Evolutionary conservation across 2,329 filamentous ascomycete species (phyloP).

Genomic region (Annulohypoxylon truncatum): DNA sequence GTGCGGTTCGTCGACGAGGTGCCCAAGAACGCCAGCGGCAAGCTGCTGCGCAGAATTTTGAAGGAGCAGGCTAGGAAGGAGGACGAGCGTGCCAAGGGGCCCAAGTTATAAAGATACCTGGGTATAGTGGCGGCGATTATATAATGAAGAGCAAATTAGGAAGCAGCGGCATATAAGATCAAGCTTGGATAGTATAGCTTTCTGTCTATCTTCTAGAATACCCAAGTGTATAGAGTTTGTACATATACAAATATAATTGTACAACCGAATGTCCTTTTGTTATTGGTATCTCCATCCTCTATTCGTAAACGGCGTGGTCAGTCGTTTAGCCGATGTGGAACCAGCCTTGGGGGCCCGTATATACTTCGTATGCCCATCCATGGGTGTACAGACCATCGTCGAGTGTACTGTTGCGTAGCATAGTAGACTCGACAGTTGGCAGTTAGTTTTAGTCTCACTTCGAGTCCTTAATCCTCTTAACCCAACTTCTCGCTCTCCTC

Average conservation of each 20-base stretch:
- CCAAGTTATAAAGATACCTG: slow-evolving; percentile 50
- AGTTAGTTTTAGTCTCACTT: not conserved
- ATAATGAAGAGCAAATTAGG: not conserved
- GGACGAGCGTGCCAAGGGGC: slow-evolving; percentile 43
- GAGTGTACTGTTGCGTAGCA: not conserved
- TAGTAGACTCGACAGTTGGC: too few relatives aligned
- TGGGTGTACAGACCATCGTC: slow-evolving; percentile 11
- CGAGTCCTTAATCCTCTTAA: slow-evolving; percentile 45
- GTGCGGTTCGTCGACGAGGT: slow-evolving; percentile 64
- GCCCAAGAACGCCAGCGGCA: slow-evolving; percentile 73
- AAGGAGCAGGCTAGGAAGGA: slow-evolving; percentile 57
- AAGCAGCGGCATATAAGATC: not conserved
- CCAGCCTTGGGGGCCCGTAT: not conserved
- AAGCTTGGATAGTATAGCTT: not conserved
- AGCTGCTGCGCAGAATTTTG: slow-evolving; percentile 70
- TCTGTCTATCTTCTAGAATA: slow-evolving; percentile 17
- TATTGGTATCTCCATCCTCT: slow-evolving; percentile 6
- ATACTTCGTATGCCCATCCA: not conserved
- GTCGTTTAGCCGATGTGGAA: not conserved
- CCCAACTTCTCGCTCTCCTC: slow-evolving; percentile 88
- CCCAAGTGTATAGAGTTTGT: slow-evolving; percentile 16
- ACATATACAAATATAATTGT: slow-evolving; percentile 28
- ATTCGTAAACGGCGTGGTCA: slow-evolving; percentile 6
- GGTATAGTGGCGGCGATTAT: not conserved
- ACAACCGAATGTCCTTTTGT: slow-evolving; percentile 9